Evolutionary conservation across 1,284 basidiomycete genomes (phyloP).

Genomic region (Ganoderma lingzhi): DNA sequence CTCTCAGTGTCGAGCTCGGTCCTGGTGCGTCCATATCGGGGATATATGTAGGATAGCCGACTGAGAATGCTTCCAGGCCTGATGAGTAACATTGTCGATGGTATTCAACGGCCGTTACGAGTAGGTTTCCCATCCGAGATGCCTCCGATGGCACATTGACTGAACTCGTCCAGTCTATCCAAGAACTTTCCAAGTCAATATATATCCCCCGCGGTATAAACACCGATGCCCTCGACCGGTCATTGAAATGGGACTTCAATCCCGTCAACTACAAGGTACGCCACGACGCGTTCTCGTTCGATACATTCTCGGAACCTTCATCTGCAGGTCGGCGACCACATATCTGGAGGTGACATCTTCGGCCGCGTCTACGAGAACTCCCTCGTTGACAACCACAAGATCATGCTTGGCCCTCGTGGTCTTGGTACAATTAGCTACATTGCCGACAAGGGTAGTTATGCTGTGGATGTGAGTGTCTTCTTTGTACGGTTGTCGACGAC

Average conservation of each 20-base stretch:
- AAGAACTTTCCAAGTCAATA: constrained; percentile 96
- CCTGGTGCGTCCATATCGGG: constrained; percentile 68
- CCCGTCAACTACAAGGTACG: constrained; percentile 82
- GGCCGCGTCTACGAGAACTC: constrained; percentile 98
- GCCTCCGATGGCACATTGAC: constrained; percentile 31
- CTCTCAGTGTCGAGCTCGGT: constrained; percentile 96
- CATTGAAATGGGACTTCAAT: constrained; percentile 94
- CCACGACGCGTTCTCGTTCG: too few relatives aligned
- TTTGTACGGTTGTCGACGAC: background rate
- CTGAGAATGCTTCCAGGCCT: constrained; percentile 63
- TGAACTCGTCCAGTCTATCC: constrained; percentile 74
- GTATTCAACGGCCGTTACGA: constrained; percentile 91
- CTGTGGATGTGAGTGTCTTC: constrained; percentile 75
- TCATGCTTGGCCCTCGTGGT: constrained; percentile 94
- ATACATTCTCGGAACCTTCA: background rate
- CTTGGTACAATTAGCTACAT: constrained; percentile 95
- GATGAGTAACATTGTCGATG: constrained; percentile 99
- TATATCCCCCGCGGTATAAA: constrained; percentile 99
- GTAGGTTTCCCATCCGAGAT: constrained; percentile 51
- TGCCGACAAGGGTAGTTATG: constrained; percentile 95
- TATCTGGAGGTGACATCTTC: constrained; percentile 97
- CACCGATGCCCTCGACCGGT: constrained; percentile 93
- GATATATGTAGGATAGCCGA: background rate
- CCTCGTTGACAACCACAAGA: constrained; percentile 95
- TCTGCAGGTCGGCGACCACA: constrained; percentile 91